phyloP scores from a whole-genome alignment of 805 yeast genomes.

The Yamadazyma phyllophila region DNA sequence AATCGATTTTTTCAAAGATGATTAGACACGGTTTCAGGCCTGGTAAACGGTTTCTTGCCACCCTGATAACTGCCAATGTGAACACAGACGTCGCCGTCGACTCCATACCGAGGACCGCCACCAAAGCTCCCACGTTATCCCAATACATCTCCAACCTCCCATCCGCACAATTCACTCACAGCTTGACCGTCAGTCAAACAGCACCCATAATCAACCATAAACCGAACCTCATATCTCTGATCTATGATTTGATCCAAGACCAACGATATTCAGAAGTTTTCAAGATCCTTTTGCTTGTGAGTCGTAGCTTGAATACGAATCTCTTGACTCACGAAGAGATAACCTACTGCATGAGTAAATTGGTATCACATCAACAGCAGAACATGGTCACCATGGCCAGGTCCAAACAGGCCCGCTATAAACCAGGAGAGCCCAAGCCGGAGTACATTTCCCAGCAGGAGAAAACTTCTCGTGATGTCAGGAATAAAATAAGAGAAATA shows the following conservation, averaged over 20 bases:
- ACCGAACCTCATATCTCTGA: slow-evolving; percentile 12
- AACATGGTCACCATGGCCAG: slow-evolving; percentile 14
- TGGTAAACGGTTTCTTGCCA: slow-evolving; percentile 3
- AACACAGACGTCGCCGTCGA: neutral
- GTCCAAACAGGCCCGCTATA: slow-evolving; percentile 1
- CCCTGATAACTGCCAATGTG: neutral
- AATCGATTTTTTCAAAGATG: slow-evolving; percentile 3
- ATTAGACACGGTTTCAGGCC: slow-evolving; percentile 5
- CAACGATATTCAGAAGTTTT: slow-evolving; percentile 16
- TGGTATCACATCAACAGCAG: slow-evolving; percentile 20
- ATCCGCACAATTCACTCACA: slow-evolving; percentile 9
- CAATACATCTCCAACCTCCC: slow-evolving; percentile 1
- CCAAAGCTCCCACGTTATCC: neutral
- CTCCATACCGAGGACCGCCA: neutral
- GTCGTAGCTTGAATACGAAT: neutral
- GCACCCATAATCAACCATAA: slow-evolving; percentile 9
- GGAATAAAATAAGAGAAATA: slow-evolving; percentile 20
- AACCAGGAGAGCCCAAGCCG: neutral
- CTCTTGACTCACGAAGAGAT: slow-evolving; percentile 19
- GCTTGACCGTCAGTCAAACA: slow-evolving; percentile 16
- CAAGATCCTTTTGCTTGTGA: slow-evolving; percentile 14
- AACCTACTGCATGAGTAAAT: slow-evolving; percentile 16
- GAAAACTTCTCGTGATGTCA: slow-evolving; percentile 14
- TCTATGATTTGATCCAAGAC: slow-evolving; percentile 16
- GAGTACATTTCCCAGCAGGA: slow-evolving; percentile 6